Conservation (phyloP, 371 early-diverging fungal genomes). For the Mucor saturninus region DNA sequence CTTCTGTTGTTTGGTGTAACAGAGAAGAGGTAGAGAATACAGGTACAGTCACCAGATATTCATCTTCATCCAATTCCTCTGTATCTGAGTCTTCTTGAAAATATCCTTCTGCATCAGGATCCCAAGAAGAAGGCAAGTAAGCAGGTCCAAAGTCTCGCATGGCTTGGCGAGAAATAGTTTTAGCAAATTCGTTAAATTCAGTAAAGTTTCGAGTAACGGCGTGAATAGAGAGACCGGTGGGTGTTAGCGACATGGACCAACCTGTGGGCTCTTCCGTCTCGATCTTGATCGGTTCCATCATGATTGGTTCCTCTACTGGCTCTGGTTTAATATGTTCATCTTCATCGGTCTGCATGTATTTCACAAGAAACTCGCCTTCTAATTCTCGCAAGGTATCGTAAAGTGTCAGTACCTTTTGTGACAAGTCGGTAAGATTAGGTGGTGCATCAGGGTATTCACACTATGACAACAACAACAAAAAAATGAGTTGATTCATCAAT, state of each 20-base stretch:
- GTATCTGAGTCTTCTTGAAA: constrained; percentile 28
- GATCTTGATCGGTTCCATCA: neutral
- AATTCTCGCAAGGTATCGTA: constrained; percentile 48
- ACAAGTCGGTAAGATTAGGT: constrained; percentile 51
- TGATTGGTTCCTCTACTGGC: neutral
- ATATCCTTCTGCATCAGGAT: constrained; percentile 33
- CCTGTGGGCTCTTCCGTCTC: constrained; percentile 25
- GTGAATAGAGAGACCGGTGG: constrained; percentile 41
- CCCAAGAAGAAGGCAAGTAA: constrained; percentile 32
- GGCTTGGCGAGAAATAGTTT: constrained; percentile 39
- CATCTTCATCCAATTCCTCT: constrained; percentile 44
- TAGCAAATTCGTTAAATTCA: constrained; percentile 41
- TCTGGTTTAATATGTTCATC: neutral
- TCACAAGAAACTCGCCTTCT: constrained; percentile 47
- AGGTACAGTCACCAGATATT: constrained; percentile 45
- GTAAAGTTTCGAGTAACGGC: constrained; percentile 31
- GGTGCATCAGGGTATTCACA: constrained; percentile 61
- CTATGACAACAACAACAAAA: constrained; percentile 18
- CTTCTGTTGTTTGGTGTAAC: neutral
- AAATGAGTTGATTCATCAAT: too few species aligned
- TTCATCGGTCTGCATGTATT: constrained; percentile 34
- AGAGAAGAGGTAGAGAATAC: constrained; percentile 26
- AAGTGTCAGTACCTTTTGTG: constrained; percentile 49
- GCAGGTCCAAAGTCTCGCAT: constrained; percentile 31
- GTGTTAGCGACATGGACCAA: constrained; percentile 49